Percentiles rank a stretch among this genome's conserved stretches.
phyloP scores from a whole-genome alignment of 352 stramenopile species.

The Saprolegnia diclina region DNA sequence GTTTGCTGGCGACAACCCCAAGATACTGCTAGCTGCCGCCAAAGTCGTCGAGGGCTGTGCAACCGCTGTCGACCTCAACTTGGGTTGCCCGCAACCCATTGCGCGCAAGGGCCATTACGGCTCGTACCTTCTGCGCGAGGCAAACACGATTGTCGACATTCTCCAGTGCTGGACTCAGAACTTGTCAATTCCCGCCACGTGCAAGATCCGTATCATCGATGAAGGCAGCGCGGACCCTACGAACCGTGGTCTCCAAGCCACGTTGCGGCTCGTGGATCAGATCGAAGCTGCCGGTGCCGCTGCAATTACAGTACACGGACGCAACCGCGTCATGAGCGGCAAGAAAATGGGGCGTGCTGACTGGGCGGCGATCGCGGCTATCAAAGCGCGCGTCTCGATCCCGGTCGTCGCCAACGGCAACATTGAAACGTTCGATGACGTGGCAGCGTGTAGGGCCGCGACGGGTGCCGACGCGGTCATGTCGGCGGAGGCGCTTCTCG shows the following conservation, averaged over 20 bases:
- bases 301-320: constrained; percentile 93
- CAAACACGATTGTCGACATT: constrained; percentile 69
- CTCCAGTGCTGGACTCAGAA: constrained; percentile 81
- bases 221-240: constrained; percentile 30
- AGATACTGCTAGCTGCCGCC: constrained; percentile 87
- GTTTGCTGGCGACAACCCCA: constrained; percentile 93
- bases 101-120: constrained; percentile 94
- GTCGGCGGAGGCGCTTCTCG: constrained; percentile 93
- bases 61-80: constrained; percentile 96
- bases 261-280: constrained; percentile 86
- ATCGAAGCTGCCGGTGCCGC: constrained; percentile 88
- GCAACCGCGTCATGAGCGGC: constrained; percentile 96
- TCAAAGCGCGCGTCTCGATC: constrained; percentile 85
- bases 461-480: constrained; percentile 94
- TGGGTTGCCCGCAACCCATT: constrained; percentile 97
- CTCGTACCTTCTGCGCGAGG: constrained; percentile 93
- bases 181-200: constrained; percentile 85
- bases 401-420: constrained; percentile 96
- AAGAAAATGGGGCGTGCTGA: constrained; percentile 73
- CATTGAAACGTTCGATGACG: constrained; percentile 84
- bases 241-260: constrained; percentile 50
- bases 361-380: constrained; percentile 87
- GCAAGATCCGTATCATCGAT: constrained; percentile 94
- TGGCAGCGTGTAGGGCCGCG: constrained; percentile 68
- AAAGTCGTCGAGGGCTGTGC: constrained; percentile 85